Evolutionary conservation across 176 grass and related monocot species (phyloP).

Genomic region (Neostapfia colusana): DNA sequence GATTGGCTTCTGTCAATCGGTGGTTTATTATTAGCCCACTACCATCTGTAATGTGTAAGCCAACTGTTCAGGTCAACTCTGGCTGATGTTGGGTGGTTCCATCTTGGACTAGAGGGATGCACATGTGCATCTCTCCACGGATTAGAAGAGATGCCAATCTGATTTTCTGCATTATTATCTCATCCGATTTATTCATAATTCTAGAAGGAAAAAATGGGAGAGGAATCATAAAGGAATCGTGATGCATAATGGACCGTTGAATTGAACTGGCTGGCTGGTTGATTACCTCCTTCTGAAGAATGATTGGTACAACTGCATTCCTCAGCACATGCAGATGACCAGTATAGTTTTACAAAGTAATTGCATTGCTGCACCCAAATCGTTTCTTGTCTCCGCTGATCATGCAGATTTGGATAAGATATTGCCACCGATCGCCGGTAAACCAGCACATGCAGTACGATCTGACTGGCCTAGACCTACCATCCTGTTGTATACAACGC

Average conservation of each 20-base stretch:
- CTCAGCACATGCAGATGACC: slow-evolving; percentile 33
- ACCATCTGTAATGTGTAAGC: slow-evolving; percentile 7
- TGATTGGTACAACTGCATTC: slow-evolving; percentile 23
- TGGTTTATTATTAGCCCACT: slow-evolving; percentile 32
- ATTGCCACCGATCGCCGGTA: slow-evolving; percentile 11
- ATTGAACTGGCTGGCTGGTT: background rate
- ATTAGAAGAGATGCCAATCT: slow-evolving; percentile 20
- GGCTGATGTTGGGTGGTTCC: slow-evolving; percentile 19
- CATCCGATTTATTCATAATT: slow-evolving; percentile 24
- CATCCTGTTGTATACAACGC: background rate
- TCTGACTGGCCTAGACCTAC: slow-evolving; percentile 17
- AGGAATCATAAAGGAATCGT: background rate
- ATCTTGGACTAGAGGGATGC: background rate
- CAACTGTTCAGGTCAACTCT: slow-evolving; percentile 31
- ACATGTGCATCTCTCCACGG: slow-evolving; percentile 19
- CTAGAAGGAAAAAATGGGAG: background rate
- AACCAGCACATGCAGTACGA: slow-evolving; percentile 31
- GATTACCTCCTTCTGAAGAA: background rate
- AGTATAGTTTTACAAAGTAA: slow-evolving; percentile 10
- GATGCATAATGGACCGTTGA: slow-evolving; percentile 3
- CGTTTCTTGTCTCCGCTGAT: slow-evolving; percentile 11
- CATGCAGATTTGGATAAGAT: slow-evolving; percentile 30
- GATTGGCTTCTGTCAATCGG: background rate
- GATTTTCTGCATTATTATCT: slow-evolving; percentile 5
- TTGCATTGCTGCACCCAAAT: background rate